These are phyloP conservation scores for Blastobotrys serpentis DNA, from an alignment of 1,139 yeast genomes.

Conservation along the genomic window DNA sequence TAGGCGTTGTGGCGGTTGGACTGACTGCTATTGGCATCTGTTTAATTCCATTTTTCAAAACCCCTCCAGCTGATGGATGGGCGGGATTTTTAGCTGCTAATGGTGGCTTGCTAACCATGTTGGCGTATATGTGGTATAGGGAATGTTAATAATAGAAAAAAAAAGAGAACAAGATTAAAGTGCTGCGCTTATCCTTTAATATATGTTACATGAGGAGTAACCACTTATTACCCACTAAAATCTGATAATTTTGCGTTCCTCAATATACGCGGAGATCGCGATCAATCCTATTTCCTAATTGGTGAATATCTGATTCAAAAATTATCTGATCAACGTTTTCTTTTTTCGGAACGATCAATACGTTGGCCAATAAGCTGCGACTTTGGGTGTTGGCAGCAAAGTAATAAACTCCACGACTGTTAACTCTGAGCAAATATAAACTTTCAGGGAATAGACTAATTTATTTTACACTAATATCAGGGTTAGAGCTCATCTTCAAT, in stretches of 20 bases:
- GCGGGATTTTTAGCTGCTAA: slow-evolving; percentile 9
- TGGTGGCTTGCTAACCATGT: slow-evolving; percentile 10
- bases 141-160: not conserved
- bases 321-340: slow-evolving; percentile 3
- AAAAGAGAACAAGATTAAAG: not conserved
- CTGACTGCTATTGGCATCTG: slow-evolving; percentile 15
- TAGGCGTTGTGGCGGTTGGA: slow-evolving; percentile 16
- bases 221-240: not conserved
- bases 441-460: too few species aligned
- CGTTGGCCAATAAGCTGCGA: slow-evolving; percentile 2
- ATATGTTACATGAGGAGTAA: not conserved
- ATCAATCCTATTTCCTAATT: not conserved
- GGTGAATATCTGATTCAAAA: slow-evolving; percentile 2
- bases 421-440: too few species aligned
- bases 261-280: not conserved
- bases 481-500: too few species aligned
- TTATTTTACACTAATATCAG: too few species aligned
- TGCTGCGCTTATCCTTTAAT: not conserved
- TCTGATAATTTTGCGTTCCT: slow-evolving; percentile 1
- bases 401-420: too few species aligned
- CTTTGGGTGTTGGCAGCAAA: too few species aligned
- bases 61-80: slow-evolving; percentile 4
- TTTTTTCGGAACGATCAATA: not conserved
- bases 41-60: slow-evolving; percentile 9
- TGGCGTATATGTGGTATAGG: not conserved